Evolutionary conservation across 2,329 filamentous ascomycete species (phyloP).

Genomic region (Colletotrichum scovillei): DNA sequence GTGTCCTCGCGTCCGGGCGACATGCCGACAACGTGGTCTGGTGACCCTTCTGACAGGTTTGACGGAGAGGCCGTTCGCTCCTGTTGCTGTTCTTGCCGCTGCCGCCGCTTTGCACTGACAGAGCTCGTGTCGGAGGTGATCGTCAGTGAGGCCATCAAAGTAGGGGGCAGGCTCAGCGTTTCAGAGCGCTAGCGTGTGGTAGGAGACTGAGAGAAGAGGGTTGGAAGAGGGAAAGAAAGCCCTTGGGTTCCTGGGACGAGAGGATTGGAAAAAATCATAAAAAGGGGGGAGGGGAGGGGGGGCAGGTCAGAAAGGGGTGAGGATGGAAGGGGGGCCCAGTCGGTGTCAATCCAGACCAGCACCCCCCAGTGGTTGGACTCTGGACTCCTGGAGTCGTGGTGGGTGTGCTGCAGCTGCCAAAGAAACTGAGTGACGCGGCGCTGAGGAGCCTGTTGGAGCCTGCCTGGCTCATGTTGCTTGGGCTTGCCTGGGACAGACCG

Average conservation of each 20-base stretch:
- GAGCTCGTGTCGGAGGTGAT: constrained; percentile 28
- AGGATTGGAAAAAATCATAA: constrained; percentile 26
- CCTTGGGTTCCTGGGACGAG: constrained; percentile 12
- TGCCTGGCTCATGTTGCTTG: neutral
- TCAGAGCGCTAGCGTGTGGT: constrained; percentile 35
- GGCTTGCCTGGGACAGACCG: neutral
- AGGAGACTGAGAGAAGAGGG: constrained; percentile 23
- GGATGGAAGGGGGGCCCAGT: constrained; percentile 10
- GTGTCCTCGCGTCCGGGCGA: constrained; percentile 26
- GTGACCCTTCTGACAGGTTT: constrained; percentile 30
- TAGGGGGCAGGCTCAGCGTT: constrained; percentile 37
- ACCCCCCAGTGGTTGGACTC: constrained; percentile 20
- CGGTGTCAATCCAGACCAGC: constrained; percentile 18
- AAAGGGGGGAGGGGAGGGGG: constrained; percentile 1
- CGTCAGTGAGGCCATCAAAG: constrained; percentile 34
- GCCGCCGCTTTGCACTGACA: constrained; percentile 27
- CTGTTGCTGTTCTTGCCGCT: neutral
- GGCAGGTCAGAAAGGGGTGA: constrained; percentile 2
- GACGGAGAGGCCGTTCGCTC: constrained; percentile 26
- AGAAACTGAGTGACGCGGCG: constrained; percentile 19
- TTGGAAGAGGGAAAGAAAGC: neutral
- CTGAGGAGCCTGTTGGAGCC: neutral
- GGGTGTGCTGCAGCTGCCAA: constrained; percentile 25
- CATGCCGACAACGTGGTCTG: constrained; percentile 25
- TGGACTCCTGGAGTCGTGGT: neutral